Evolutionary conservation across 2,329 filamentous ascomycete genomes (phyloP), one percentile per base, ranked within the genome.

Genomic region (Sporothrix dimorphospora): DNA sequence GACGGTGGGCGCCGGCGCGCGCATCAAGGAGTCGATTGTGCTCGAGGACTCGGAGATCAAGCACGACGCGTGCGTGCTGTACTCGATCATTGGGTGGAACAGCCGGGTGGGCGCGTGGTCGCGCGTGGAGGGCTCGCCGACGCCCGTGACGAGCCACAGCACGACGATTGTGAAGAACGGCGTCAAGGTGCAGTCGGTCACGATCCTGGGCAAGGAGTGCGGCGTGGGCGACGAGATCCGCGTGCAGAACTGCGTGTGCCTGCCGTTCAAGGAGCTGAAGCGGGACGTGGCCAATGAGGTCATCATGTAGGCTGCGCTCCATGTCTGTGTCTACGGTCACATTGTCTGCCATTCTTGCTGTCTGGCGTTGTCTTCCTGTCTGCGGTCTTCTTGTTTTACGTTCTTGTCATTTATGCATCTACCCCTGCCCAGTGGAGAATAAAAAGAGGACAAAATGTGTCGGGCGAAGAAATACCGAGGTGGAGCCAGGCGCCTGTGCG

Each of bases 191-290:
- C 96, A 98, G 86, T 97, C 94, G 82, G 96, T 98, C 80, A 98
- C 95, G 63, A 99, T 98, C 76, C 83, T 99, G 75, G 95, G 95
- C 80, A 98, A 98, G 86, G 96, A 99, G 82, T 98, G 95, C 79
- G 89, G 86, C 71, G 96, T 98, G 40, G 94, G 92, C 4, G 96
- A 99, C 78, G 96, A 98, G 83, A 91, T 98, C 12, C 90, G 94
- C 75, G 94, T 99, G 77, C 95, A 98, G 85, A 98, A 99, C 85
- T 99, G 96, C 81, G 91, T 99, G 73, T 98, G 96, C 84, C 83
- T 99, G 85, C 96, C 96, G 11, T 97, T 94, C 83, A 99, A 99
- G 88, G 96, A 98, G 85, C 84, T 99, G 81, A 98, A 98, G 90
- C 76, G 94, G 91, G 94, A 97, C 81, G 94, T 97, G 73, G 83